Evolutionary conservation across 2,329 filamentous ascomycete species (phyloP).

Genomic region (Chaetomium sp.): DNA sequence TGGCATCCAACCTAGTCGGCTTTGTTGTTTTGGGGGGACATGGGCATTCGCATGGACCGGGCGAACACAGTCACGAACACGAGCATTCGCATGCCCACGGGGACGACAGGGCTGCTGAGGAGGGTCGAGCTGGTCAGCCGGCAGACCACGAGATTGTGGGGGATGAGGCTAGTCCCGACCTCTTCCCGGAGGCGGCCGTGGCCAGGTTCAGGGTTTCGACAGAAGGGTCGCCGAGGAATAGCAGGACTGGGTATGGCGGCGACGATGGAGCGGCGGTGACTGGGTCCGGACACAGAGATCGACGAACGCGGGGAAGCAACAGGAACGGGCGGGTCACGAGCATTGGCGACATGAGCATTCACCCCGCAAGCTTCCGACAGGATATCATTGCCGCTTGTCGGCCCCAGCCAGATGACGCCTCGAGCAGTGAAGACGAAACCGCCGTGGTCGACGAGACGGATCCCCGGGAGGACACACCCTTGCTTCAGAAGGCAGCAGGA

Average conservation of each 20-base stretch:
- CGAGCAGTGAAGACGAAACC: conserved; percentile 43
- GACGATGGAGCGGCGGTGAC: conserved; percentile 16
- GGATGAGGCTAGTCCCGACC: conserved; percentile 54
- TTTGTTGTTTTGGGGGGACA: conserved; percentile 91
- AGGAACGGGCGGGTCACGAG: conserved; percentile 55
- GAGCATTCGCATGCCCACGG: conserved; percentile 40
- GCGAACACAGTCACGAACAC: conserved; percentile 39
- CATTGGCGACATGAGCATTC: conserved; percentile 71
- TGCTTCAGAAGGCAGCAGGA: conserved; percentile 37
- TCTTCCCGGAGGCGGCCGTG: conserved; percentile 56
- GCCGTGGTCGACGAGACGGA: conserved; percentile 39
- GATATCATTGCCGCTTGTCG: conserved; percentile 84
- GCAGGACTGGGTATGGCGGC: conserved; percentile 33
- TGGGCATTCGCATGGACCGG: conserved; percentile 69
- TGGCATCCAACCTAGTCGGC: conserved; percentile 82
- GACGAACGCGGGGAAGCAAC: conserved; percentile 41
- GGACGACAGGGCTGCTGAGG: conserved; percentile 36
- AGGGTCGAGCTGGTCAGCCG: conserved; percentile 43
- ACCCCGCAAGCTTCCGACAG: conserved; percentile 84
- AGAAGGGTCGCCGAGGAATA: conserved; percentile 33
- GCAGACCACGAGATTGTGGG: conserved; percentile 37
- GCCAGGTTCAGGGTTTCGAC: conserved; percentile 35
- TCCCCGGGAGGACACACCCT: conserved; percentile 39
- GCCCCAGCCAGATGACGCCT: conserved; percentile 48
- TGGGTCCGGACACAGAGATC: conserved; percentile 29